Base-by-base conservation (phyloP, 2,329 filamentous ascomycete genomes). In the Allantophomopsis cytisporea region DNA sequence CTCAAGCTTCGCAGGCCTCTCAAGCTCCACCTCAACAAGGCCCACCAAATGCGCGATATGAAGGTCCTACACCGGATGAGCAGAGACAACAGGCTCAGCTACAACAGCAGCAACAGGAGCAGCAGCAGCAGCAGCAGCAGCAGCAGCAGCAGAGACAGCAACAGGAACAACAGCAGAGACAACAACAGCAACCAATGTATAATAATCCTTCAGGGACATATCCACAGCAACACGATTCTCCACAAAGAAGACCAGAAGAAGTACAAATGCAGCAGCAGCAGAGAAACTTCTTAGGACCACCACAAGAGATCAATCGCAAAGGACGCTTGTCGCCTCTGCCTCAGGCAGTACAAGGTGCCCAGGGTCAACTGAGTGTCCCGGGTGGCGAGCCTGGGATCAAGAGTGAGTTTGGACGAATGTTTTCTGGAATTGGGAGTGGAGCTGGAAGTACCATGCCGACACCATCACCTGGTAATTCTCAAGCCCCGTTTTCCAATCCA, bases 361-460 rank as follows among this genome's bases (percentile, higher is more conserved):
- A 94, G 56, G 76, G 80, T 13, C 83, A 87, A 50, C 73, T 83
- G 31, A 72, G 83, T 39, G 84, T 83, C 3, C 84, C 86, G 5
- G 76, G 78, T 12, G 83, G 80, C 13, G 87, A 94, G 56, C 83
- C 86, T 10, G 83, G 83, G 34, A 94, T 95, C 54, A 94, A 95
- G 66, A 93, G 80, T 55, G 89, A 95, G 56, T 88, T 95, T 56
- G 88, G 88, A 20, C 80, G 86, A 45, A 94, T 95, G 70, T 95
- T 94, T 60, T 86, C 85, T 14, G 89, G 89, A n/a, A 86, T 96
- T 48, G 88, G 78, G 13, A 79, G 75, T 56, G 78, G 78, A 30
- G 66, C 80, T 14, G 73, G 74, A 21, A 68, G 67, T 45, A 61
- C 62, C 20, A 67, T 66, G 15, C 62, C 62, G 34, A 60, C 60